A percentile compares a stretch with the other conserved stretches of the same genome.
phyloP scores from a whole-genome alignment of 2,329 filamentous ascomycete genomes.

The Calonectria hawksworthii region DNA sequence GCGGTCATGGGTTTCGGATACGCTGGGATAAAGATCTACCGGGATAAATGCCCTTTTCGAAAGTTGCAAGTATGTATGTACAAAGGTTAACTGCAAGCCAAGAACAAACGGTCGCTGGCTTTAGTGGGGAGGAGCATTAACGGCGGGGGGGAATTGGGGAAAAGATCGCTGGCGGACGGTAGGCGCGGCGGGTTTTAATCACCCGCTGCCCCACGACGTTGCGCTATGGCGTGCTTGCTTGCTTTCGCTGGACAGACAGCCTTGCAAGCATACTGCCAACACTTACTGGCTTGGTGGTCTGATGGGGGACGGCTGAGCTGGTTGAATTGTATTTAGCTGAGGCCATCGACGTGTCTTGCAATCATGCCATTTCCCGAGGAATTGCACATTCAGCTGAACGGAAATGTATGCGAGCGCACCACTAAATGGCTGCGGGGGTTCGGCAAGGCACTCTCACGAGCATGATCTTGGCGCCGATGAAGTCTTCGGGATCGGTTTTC shows the following conservation, averaged over 20 bases:
- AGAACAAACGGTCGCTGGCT: not conserved
- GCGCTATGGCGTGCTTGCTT: not conserved
- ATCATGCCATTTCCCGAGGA: not conserved
- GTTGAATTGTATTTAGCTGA: not conserved
- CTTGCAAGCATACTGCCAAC: not conserved
- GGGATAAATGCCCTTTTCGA: not conserved
- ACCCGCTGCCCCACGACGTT: not conserved
- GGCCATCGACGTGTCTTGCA: too few relatives aligned
- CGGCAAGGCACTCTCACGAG: not conserved
- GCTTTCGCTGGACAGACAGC: not conserved
- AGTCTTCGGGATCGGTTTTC: not conserved
- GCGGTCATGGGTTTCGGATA: not conserved
- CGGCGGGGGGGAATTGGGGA: not conserved
- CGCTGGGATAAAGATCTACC: not conserved
- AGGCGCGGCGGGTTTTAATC: not conserved
- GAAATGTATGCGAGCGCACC: too few relatives aligned
- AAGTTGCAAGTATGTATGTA: not conserved
- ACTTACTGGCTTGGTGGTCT: not conserved
- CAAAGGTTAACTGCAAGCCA: not conserved
- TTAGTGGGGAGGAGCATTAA: not conserved
- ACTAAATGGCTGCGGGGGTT: too few relatives aligned
- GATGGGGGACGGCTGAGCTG: not conserved
- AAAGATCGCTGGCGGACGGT: not conserved
- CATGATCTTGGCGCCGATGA: not conserved
- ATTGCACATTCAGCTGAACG: not conserved